Evolutionary conservation across 2,329 filamentous ascomycete genomes (phyloP), one percentile per base, ranked within the genome.

Genomic region (Stagonosporopsis chrysanthemi): DNA sequence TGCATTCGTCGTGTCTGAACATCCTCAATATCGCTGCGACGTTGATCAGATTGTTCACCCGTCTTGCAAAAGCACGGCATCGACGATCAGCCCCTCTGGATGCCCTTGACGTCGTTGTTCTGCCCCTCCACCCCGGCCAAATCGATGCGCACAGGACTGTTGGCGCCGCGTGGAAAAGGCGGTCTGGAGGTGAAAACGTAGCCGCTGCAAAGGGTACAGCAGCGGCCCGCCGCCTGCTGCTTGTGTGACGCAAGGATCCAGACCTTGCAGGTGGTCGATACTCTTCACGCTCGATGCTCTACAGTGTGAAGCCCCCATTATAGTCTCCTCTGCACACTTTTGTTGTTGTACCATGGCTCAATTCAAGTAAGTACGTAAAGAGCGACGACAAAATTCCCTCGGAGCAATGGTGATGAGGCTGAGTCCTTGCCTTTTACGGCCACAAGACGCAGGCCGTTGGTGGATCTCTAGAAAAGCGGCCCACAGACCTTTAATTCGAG

Each of bases 121-220:
- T 67, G 55, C 66, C 66, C 65, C 66, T 64, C 66, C 61, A 65
- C 62, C 63, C 24, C 58, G 61, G 61, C 59, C 58, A 39, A 64
- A 71, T 74, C 70, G 69, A 73, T 71, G 70, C 60, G 64, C 64
- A 59, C 51, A 61, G 62, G 60, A 56, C 65, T 47, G 56, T 53
- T 65, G 66, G 62, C 64, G 61, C 65, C 55, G 55, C 54, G 58
- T 62, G 57, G 45, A 74, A 76, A 74, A 69, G 68, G 72, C 73
- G 73, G 73, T 76, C 72, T 70, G 64, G 63, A 55, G 52, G 61
- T 68, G 68, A 64, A 71, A 65, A 69, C 68, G 67, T 55, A 69
- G 60, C 65, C 68, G 65, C 68, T 65, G 58, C 62, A 53, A 58
- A 65, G 62, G 47, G 56, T 59, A 66, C 64, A 65, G 60, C 63